Evolutionary conservation across 306 rosid species (phyloP), one percentile per base, ranked within the genome.

Genomic region (Malus fusca): DNA sequence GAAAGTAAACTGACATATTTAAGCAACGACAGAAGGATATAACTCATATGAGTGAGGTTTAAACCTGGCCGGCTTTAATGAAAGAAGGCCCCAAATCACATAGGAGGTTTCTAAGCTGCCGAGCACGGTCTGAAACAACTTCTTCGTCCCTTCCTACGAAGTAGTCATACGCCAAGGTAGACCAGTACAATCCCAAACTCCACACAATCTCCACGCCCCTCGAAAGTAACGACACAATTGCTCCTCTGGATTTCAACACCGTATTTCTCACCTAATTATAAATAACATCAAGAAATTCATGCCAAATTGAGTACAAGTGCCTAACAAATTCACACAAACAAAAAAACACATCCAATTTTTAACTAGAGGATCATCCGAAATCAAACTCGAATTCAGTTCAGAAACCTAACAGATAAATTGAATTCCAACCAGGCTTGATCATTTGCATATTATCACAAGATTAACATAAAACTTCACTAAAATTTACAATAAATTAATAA

Each of bases 101-200:
- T 65, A 95, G 79, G 76, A 95, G 99, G 72, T 88, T 95, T 82
- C 99, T 87, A 71, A 95, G 99, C 87, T 95, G 99, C 48, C 93
- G 93, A 78, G 99, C 97, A 25, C 99, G 99, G 82, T 66, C 90
- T 15, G 99, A 97, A 75, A 95, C 98, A 79, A 92, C 97, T 86
- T 95, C 99, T 84, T 92, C 97, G 81, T 95, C 99, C 85, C 99
- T 90, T 84, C 98, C 99, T 59, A 96, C 91, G 22, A 92, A 82
- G 88, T 17, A 90, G 80, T 96, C 99, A 73, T 96, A 96, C 82
- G 56, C 78, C 86, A 96, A 86, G 17, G 90, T 69, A 72, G 98
- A 88, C 98, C 98, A 90, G 80, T 96, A 96, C 7, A 92, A 78
- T 43, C 99, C 99, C 88, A 96, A 84, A 75, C 56, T 96, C 97